A percentile compares a stretch with the other conserved stretches of the same genome.
These are phyloP conservation scores for Suillus weaverae DNA, from an alignment of 768 basidiomycete genomes.

Conservation along the genomic window DNA sequence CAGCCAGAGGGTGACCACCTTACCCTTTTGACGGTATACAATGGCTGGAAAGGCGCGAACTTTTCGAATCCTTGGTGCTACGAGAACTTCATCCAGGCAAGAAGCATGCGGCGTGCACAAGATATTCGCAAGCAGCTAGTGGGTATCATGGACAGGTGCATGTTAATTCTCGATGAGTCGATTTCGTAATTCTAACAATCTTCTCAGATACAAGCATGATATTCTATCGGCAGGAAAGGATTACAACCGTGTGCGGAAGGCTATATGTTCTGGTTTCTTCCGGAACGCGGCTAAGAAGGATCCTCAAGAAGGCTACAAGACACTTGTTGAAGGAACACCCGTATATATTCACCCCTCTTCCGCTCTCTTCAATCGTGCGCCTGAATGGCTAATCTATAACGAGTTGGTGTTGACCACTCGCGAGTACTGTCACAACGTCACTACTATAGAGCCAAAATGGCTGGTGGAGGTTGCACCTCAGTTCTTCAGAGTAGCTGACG, in stretches of 20 bases:
- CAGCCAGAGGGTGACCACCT: slow-evolving; percentile 98
- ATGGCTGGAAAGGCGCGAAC: slow-evolving; percentile 95
- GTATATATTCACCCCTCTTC: slow-evolving; percentile 99
- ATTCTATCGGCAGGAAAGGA: slow-evolving; percentile 90
- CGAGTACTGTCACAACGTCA: slow-evolving; percentile 91
- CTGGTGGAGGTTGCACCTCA: slow-evolving; percentile 96
- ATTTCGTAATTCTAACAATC: slow-evolving; percentile 9
- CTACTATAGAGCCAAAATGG: slow-evolving; percentile 97
- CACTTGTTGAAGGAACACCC: slow-evolving; percentile 95
- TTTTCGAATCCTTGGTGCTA: slow-evolving; percentile 99
- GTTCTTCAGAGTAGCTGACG: slow-evolving; percentile 98
- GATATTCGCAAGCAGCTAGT: slow-evolving; percentile 97
- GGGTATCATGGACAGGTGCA: slow-evolving; percentile 97
- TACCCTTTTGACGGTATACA: slow-evolving; percentile 91
- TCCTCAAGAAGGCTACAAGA: slow-evolving; percentile 97
- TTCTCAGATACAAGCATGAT: slow-evolving; percentile 89
- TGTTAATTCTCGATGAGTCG: slow-evolving; percentile 7
- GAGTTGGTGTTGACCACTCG: slow-evolving; percentile 96
- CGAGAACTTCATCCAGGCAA: slow-evolving; percentile 97
- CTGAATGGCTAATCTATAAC: slow-evolving; percentile 96
- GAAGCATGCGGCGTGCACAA: slow-evolving; percentile 95
- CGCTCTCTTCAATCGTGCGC: slow-evolving; percentile 93
- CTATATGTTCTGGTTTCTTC: slow-evolving; percentile 98
- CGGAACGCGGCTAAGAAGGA: slow-evolving; percentile 98
- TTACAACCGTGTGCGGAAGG: slow-evolving; percentile 89